Conservation (phyloP, 192 early-diverging fungal species). For the Podila epigama region DNA sequence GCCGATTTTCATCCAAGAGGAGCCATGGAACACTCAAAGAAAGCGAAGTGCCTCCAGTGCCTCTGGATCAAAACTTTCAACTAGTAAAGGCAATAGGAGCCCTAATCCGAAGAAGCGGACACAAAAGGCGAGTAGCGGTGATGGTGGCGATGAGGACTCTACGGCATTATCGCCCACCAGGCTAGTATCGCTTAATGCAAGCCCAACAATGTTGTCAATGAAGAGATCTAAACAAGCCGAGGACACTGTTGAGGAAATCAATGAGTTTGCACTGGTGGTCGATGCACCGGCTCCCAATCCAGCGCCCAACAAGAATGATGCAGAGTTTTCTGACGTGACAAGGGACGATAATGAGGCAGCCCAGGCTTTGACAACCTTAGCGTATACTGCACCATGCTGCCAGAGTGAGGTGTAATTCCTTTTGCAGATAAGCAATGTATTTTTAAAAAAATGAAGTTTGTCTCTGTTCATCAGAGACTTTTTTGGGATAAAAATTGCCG, state of each 20-base stretch:
- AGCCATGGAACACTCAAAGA: constrained; percentile 35
- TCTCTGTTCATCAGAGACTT: no score
- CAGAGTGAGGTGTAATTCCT: no score
- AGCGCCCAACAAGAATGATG: background rate
- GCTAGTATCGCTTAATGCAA: no score
- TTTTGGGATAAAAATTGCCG: no score
- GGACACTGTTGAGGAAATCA: background rate
- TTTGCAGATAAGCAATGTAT: no score
- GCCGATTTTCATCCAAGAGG: constrained; percentile 42
- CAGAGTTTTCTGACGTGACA: no score
- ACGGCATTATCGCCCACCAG: background rate
- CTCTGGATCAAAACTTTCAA: background rate
- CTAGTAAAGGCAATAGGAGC: constrained; percentile 14
- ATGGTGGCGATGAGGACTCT: background rate
- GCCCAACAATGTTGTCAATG: background rate
- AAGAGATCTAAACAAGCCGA: constrained; percentile 28
- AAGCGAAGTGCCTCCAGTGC: constrained; percentile 34
- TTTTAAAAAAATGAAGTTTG: no score
- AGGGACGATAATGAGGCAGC: constrained; percentile 33
- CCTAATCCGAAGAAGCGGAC: constrained; percentile 42
- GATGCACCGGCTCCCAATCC: background rate
- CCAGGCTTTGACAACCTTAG: constrained; percentile 25
- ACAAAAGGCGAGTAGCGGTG: constrained; percentile 1
- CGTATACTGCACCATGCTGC: constrained; percentile 7
- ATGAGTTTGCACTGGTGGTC: constrained; percentile 7